These are phyloP conservation scores for Exophiala sideris DNA, from an alignment of 2,329 filamentous ascomycete species.

Conservation along the genomic window DNA sequence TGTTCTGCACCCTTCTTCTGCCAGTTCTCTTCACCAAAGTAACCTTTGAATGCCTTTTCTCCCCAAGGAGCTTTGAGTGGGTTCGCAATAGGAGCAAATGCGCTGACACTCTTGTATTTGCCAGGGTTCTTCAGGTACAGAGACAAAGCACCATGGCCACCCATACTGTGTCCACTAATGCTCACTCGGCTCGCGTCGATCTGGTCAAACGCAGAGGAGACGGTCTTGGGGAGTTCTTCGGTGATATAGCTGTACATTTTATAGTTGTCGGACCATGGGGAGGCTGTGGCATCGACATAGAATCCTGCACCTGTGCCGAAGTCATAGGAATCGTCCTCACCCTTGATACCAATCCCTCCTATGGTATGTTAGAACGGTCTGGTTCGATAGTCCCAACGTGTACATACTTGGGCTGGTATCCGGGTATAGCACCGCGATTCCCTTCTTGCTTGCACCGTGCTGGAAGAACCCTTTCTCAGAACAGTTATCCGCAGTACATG, in stretches of 20 bases:
- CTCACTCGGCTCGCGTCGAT: constrained; percentile 70
- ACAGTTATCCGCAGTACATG: constrained; percentile 83
- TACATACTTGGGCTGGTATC: constrained; percentile 82
- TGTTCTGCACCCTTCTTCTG: constrained; percentile 76
- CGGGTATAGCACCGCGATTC: constrained; percentile 90
- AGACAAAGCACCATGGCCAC: constrained; percentile 90
- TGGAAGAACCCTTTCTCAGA: constrained; percentile 87
- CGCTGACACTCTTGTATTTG: constrained; percentile 82
- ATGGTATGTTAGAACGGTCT: constrained; percentile 8
- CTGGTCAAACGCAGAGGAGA: constrained; percentile 69
- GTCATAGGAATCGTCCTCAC: constrained; percentile 85
- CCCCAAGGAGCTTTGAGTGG: constrained; percentile 87
- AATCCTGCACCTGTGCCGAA: constrained; percentile 92
- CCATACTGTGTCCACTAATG: constrained; percentile 96
- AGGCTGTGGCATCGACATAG: constrained; percentile 80
- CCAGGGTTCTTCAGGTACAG: constrained; percentile 89
- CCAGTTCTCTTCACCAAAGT: constrained; percentile 72
- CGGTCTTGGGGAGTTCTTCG: constrained; percentile 73
- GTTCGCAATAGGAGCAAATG: constrained; percentile 88
- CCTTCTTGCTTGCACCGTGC: constrained; percentile 70
- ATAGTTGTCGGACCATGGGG: constrained; percentile 75
- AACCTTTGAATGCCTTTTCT: constrained; percentile 88
- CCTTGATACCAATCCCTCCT: constrained; percentile 73
- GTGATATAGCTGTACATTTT: constrained; percentile 93
- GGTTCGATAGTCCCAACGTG: neutral